Conservation (phyloP, 164 flowering plant species). For the Annona squamosa region DNA sequence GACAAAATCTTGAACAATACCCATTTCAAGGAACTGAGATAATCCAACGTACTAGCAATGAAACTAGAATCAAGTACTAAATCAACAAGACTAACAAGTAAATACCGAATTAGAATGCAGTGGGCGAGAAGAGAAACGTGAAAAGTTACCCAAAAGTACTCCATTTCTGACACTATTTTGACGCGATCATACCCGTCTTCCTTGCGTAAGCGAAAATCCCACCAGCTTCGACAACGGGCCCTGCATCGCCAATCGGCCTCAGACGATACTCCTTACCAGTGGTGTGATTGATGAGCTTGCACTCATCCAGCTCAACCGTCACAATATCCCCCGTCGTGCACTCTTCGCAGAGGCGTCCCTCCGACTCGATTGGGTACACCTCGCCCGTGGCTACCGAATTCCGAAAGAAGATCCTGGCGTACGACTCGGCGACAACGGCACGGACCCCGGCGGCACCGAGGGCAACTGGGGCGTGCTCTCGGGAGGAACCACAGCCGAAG, state of each 20-base stretch:
- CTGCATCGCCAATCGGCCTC: slow-evolving; percentile 96
- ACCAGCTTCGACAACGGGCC: slow-evolving; percentile 94
- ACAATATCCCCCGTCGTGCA: slow-evolving; percentile 80
- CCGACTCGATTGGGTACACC: slow-evolving; percentile 83
- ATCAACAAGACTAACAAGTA: neutral
- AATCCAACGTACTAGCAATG: neutral
- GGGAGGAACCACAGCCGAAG: slow-evolving; percentile 94
- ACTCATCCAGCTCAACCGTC: slow-evolving; percentile 63
- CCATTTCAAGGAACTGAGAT: neutral
- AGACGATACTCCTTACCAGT: slow-evolving; percentile 74
- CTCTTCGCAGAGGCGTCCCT: slow-evolving; percentile 76
- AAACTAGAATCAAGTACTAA: neutral
- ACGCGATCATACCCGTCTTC: slow-evolving; percentile 83
- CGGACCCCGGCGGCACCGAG: slow-evolving; percentile 77
- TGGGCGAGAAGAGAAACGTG: neutral
- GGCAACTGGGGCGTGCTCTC: slow-evolving; percentile 98
- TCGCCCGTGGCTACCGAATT: slow-evolving; percentile 94
- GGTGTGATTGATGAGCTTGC: slow-evolving; percentile 66
- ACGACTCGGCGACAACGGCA: slow-evolving; percentile 92
- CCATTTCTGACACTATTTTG: neutral
- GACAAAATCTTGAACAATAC: too few species aligned
- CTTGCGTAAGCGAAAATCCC: slow-evolving; percentile 95
- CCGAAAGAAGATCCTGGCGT: slow-evolving; percentile 90
- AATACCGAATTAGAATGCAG: too few species aligned
- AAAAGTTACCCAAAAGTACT: neutral